Conservation (phyloP, 2,329 filamentous ascomycete species). For the Aspergillus sp. region DNA sequence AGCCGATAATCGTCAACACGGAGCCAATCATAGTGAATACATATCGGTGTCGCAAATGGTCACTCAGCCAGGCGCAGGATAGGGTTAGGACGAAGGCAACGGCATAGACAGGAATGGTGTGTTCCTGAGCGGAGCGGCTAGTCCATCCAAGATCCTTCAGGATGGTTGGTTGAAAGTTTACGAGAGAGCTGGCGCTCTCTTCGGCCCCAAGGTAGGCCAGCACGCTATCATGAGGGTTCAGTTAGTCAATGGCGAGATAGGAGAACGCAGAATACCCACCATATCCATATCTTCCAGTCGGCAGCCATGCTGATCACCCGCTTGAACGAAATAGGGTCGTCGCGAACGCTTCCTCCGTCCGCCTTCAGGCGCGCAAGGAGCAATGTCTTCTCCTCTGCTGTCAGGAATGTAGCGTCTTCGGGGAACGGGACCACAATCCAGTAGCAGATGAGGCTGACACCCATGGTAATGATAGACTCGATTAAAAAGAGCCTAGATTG, state of each 20-base stretch:
- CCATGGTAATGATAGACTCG: constrained; percentile 17
- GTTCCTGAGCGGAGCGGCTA: constrained; percentile 31
- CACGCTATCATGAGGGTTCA: constrained; percentile 12
- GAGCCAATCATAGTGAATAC: constrained; percentile 17
- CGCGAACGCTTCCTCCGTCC: constrained; percentile 9
- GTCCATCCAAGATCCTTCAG: constrained; percentile 36
- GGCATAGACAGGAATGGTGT: constrained; percentile 36
- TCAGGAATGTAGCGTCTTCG: constrained; percentile 17
- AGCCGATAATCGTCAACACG: constrained; percentile 15
- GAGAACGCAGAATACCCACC: constrained; percentile 20
- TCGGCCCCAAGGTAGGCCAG: constrained; percentile 21
- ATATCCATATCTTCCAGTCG: constrained; percentile 22
- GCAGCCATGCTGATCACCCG: constrained; percentile 7
- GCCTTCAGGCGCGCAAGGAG: constrained; percentile 17
- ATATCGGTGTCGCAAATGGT: constrained; percentile 16
- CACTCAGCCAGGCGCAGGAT: constrained; percentile 15
- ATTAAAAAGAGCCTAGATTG: constrained; percentile 18
- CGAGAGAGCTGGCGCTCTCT: constrained; percentile 19
- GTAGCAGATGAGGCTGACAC: constrained; percentile 15
- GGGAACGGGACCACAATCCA: constrained; percentile 20
- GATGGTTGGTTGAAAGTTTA: constrained; percentile 36
- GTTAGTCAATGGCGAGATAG: neutral
- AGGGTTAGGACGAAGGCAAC: constrained; percentile 31
- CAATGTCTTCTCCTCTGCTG: constrained; percentile 14
- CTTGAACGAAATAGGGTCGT: constrained; percentile 8